Conservation (phyloP, 192 early-diverging fungal genomes). For the Coemansia brasiliensis region DNA sequence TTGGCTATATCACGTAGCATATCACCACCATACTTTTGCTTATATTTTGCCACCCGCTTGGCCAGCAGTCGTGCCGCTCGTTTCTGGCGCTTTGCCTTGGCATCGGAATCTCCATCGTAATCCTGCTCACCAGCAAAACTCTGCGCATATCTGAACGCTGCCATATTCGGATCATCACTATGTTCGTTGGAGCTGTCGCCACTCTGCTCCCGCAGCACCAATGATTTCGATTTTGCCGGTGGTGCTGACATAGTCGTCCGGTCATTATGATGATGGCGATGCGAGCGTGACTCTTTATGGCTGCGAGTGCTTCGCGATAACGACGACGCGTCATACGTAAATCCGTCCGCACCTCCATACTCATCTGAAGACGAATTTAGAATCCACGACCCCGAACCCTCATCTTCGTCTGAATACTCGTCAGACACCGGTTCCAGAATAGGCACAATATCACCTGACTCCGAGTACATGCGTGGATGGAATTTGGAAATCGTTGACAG, state of each 20-base stretch:
- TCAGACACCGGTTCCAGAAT: constrained; percentile 21
- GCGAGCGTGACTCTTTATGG: too few species aligned
- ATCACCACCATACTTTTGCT: constrained; percentile 36
- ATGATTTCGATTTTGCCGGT: background rate
- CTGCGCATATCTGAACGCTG: constrained; percentile 15
- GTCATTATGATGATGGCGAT: too few species aligned
- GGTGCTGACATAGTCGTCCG: too few species aligned
- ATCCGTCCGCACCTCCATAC: constrained; percentile 1
- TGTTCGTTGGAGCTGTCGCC: constrained; percentile 4
- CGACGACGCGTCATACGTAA: constrained; percentile 2
- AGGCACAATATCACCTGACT: constrained; percentile 43
- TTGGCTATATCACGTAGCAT: constrained; percentile 4
- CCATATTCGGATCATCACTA: constrained; percentile 8
- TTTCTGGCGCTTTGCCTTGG: constrained; percentile 18
- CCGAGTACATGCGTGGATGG: constrained; percentile 51
- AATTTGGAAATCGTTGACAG: constrained; percentile 46
- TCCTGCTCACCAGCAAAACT: constrained; percentile 7
- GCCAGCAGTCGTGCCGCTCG: constrained; percentile 27
- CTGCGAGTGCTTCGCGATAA: background rate
- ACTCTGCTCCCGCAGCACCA: background rate
- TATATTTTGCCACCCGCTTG: constrained; percentile 38
- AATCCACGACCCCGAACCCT: background rate
- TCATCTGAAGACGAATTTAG: background rate
- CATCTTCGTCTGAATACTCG: constrained; percentile 8
- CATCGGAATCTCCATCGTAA: constrained; percentile 17